phyloP scores from a whole-genome alignment of 208 protist species.

The Zelonia costaricensis region DNA sequence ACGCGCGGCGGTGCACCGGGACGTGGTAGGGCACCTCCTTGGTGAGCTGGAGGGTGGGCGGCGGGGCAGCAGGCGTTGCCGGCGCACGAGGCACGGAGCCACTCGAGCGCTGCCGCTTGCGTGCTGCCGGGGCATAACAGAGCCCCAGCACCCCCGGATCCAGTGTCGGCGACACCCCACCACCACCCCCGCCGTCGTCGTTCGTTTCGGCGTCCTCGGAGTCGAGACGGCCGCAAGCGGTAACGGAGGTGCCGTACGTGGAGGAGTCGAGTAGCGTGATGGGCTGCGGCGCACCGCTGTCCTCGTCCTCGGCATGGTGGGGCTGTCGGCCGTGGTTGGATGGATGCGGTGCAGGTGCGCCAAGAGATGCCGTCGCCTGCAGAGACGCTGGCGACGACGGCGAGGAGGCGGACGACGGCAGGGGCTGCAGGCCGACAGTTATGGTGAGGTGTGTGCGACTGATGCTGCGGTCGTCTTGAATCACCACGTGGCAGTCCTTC shows the following conservation, averaged over 20 bases:
- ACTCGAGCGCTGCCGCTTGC: background rate
- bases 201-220: slow-evolving; percentile 2
- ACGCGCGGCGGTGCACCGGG: slow-evolving; percentile 34
- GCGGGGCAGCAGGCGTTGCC: background rate
- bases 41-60: slow-evolving; percentile 10
- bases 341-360: background rate
- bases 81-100: background rate
- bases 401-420: background rate
- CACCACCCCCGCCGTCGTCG: background rate
- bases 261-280: slow-evolving; percentile 72
- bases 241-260: slow-evolving; percentile 64
- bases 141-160: slow-evolving; percentile 22
- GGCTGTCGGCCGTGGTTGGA: background rate
- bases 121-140: slow-evolving; percentile 3
- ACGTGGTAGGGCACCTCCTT: slow-evolving; percentile 38
- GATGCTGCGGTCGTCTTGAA: slow-evolving; percentile 76
- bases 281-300: slow-evolving; percentile 25
- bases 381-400: too few species aligned
- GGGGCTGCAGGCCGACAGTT: slow-evolving; percentile 21
- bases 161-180: background rate
- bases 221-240: slow-evolving; percentile 19
- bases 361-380: background rate
- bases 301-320: background rate
- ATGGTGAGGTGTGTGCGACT: slow-evolving; percentile 77
- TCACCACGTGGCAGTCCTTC: slow-evolving; percentile 63